phyloP scores from a whole-genome alignment of 352 stramenopile genomes.

The Phytophthora pisi region DNA sequence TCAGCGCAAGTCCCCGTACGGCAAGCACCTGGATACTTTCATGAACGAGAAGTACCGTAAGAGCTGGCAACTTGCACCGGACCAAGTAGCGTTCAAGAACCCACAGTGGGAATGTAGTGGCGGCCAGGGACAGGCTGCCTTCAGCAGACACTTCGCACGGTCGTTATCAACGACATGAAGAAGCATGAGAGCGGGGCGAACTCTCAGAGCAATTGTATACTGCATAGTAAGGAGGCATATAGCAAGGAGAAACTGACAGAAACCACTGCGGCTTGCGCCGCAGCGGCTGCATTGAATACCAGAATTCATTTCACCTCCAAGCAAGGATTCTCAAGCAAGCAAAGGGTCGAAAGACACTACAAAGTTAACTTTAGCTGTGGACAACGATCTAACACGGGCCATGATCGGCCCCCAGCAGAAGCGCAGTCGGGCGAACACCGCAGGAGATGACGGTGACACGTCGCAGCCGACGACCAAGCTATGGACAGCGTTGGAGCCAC shows the following conservation, averaged over 20 bases:
- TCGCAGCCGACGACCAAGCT: neutral
- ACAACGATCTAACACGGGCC: neutral
- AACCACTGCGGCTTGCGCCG: neutral
- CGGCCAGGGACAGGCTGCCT: constrained; percentile 1
- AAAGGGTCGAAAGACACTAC: constrained; percentile 2
- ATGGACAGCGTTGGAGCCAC: neutral
- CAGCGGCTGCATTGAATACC: constrained; percentile 8
- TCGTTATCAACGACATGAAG: constrained; percentile 2
- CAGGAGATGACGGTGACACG: neutral
- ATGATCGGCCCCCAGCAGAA: neutral
- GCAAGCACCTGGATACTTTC: too few species aligned
- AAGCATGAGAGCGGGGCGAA: constrained; percentile 1
- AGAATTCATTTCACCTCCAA: constrained; percentile 9
- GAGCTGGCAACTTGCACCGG: too few species aligned
- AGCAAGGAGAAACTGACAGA: too few species aligned
- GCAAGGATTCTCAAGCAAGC: constrained; percentile 1
- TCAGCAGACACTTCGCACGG: constrained; percentile 2
- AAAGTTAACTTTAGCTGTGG: neutral
- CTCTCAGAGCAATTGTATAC: constrained; percentile 1
- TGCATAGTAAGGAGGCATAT: too few species aligned
- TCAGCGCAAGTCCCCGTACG: too few species aligned
- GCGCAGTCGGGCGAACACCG: neutral
- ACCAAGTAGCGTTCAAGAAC: constrained; percentile 8
- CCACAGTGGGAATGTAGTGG: constrained; percentile 2
- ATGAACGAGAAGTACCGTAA: too few species aligned